Conservation (phyloP, 495 filamentous ascomycete species). For the Lepidopterella palustris region DNA sequence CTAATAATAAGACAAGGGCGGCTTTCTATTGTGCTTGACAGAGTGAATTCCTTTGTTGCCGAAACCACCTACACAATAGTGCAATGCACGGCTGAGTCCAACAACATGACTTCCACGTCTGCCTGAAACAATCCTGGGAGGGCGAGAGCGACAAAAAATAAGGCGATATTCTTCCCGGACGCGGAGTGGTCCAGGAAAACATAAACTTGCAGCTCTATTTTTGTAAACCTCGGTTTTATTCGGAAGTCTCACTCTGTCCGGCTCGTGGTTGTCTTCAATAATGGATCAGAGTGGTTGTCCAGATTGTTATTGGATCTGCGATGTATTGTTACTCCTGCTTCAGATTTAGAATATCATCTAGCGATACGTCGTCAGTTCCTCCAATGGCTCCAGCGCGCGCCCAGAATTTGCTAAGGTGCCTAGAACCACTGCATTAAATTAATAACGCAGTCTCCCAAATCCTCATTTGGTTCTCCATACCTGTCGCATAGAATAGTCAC, state of each 20-base stretch:
- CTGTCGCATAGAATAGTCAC: conserved; percentile 86
- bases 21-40: not conserved
- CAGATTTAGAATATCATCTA: conserved; percentile 14
- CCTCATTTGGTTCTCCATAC: conserved; percentile 1
- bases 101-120: not conserved
- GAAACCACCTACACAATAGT: not conserved
- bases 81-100: not conserved
- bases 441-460: not conserved
- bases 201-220: no score
- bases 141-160: no score
- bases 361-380: conserved; percentile 24
- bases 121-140: no score
- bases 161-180: no score
- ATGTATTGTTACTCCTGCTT: not conserved
- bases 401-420: conserved; percentile 95
- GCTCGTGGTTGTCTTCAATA: no score
- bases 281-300: not conserved
- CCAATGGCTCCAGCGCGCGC: conserved; percentile 69
- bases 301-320: not conserved
- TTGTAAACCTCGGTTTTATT: no score
- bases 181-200: no score
- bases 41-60: not conserved
- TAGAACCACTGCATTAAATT: conserved; percentile 50
- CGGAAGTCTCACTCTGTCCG: no score
- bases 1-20: not conserved